Evolutionary conservation across 2,329 filamentous ascomycete genomes (phyloP).

Genomic region (Apiospora koreana): DNA sequence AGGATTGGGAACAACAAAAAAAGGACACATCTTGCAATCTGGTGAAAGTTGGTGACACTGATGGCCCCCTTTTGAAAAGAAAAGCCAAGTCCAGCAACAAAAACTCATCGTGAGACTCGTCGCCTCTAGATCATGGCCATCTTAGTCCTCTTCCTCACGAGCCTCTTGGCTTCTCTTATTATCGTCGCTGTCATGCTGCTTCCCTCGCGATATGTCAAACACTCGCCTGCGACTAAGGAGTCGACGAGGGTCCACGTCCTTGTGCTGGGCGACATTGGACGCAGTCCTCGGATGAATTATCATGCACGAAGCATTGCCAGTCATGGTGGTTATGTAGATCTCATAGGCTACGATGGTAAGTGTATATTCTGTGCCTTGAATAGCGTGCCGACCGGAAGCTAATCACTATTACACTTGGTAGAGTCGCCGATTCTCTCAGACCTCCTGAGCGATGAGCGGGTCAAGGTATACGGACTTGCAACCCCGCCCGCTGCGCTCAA

Average conservation of each 20-base stretch:
- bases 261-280: conserved; percentile 91
- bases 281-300: conserved; percentile 97
- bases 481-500: conserved; percentile 68
- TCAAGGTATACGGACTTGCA: conserved; percentile 71
- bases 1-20: not conserved
- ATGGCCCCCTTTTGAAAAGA: not conserved
- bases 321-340: conserved; percentile 75
- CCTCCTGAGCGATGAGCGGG: conserved; percentile 66
- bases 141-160: not conserved
- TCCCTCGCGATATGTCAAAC: conserved; percentile 38
- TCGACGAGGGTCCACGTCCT: conserved; percentile 69
- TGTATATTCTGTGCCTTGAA: not conserved
- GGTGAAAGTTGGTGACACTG: not conserved
- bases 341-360: conserved; percentile 85
- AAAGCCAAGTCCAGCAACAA: not conserved
- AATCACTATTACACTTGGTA: conserved; percentile 25
- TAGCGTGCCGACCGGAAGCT: not conserved
- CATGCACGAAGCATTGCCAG: conserved; percentile 91
- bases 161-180: conserved; percentile 18
- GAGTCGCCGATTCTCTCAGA: conserved; percentile 84
- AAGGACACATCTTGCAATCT: not conserved
- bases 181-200: conserved; percentile 33
- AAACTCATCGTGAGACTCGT: not conserved
- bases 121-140: not conserved
- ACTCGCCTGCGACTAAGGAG: conserved; percentile 30